These are phyloP conservation scores for Stephanodiscus minutulus DNA, from an alignment of 108 stramenopile species.

Conservation along the genomic window DNA sequence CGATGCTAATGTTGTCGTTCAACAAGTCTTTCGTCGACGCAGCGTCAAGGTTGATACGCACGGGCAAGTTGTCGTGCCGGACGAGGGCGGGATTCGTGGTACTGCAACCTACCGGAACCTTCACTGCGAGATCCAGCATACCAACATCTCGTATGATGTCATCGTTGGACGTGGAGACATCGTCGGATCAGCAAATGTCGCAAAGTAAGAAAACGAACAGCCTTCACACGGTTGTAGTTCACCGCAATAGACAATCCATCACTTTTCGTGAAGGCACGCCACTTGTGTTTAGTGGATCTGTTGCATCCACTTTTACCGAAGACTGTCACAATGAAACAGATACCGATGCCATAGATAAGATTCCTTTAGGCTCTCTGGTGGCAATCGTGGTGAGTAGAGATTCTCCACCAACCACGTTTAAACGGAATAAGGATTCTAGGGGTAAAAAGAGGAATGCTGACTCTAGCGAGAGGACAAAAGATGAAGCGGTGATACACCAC, in stretches of 20 bases:
- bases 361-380: constrained; percentile 60
- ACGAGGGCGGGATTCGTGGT: neutral
- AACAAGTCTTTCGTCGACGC: neutral
- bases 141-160: neutral
- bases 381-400: constrained; percentile 61
- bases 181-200: constrained; percentile 1
- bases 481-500: constrained; percentile 38
- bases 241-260: constrained; percentile 72
- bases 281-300: constrained; percentile 71
- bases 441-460: constrained; percentile 21
- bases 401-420: constrained; percentile 1
- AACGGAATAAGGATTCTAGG: constrained; percentile 19
- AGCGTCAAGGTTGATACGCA: neutral
- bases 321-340: constrained; percentile 1
- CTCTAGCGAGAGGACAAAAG: constrained; percentile 2
- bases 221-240: constrained; percentile 60
- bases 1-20: neutral
- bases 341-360: constrained; percentile 4
- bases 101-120: neutral
- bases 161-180: neutral
- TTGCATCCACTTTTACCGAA: constrained; percentile 47
- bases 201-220: neutral
- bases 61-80: neutral
- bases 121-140: neutral
- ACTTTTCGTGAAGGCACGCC: constrained; percentile 76